Base-by-base conservation (phyloP, 2,329 filamentous ascomycete genomes). In the Colletotrichum coccodes region DNA sequence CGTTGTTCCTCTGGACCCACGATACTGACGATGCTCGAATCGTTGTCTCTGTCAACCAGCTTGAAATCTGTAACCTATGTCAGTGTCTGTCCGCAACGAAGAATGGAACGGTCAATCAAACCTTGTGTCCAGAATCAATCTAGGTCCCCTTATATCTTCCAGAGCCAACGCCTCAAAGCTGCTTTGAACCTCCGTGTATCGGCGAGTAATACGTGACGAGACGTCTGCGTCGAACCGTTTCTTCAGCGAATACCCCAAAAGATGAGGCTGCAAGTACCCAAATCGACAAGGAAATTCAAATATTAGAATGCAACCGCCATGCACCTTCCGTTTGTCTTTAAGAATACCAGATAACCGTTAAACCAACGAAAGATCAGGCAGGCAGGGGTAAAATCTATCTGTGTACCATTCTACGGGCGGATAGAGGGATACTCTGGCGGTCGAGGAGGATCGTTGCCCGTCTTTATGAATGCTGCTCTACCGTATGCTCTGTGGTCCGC, bases 311-410 rank as follows among this genome's bases (percentile, higher is more conserved):
- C 52, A 68, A 68, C 64, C 64, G 53, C 52, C 11, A 70, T 59
- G 44, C 67, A 62, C 50, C 44, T 32, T 66, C 67, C 56, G 63
- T 66, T 66, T 67, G 67, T 63, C 63, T 36, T 36, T 70, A 70
- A 70, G 52, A 68, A 70, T 70, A 70, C 64, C 67, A 30, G 46
- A 44, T 59, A 57, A 47, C 57, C 50, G 36, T 46, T 56, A 44
- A 63, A 30, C 67, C 52, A 44, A 34, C n/a, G 49, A 54, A 68
- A 23, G 28, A 62, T 46, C 3, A 34, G 53, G 52, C 30, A 42
- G 59, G 34, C 38, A 58, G 63, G 57, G 32, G 42, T 38, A 47
- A 58, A n/a, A 21, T 56, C 42, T 69, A 69, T 69, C 49, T 38
- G 62, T 28, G 21, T 60, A 42, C 34, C 61, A 69, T 69, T 46